Evolutionary conservation across 2,329 filamentous ascomycete species (phyloP), one percentile per base, ranked within the genome.

Genomic region (Cladophialophora bantiana): DNA sequence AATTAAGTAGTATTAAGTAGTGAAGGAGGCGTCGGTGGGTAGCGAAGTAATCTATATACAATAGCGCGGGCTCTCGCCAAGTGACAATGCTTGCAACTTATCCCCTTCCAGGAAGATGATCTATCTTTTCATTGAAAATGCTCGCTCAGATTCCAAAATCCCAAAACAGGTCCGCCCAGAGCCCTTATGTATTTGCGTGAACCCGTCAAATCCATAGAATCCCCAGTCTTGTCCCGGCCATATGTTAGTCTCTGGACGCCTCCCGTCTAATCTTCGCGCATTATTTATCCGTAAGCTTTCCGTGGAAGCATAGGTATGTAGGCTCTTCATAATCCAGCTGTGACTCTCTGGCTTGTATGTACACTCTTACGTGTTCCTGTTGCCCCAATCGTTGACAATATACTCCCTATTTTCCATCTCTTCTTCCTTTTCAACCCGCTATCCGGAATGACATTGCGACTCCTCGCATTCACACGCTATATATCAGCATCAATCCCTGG

Each of bases 401-500:
- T 36, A 35, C 53, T 10, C 53, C 31, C 2, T 55, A n/a, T 55
- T 10, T 10, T 34, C 31, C 31, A 36, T 34, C 53, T 36, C 35
- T 55, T 35, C 53, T 35, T 35, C 15, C 31, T 55, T 10, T 7
- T 26, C 53, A 35, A 7, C 6, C 53, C 10, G 15, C 20, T 35
- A 15, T 26, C 26, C 9, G 9, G 31, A 3, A n/a, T 26, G n/a
- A 18, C 31, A 35, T 55, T 34, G 34, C 55, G 31, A 15, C 35
- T 42, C 34, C 36, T 26, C 36, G 13, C 36, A n/a, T 38, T 42
- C 35, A 38, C 15, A 10, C 38, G 35, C 40, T 40, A 58, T 7
- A 15, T 32, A 20, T 36, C 52, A 31, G 40, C 65, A 38, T 68
- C 67, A 18, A 68, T 52, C 26, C 63, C 67, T 10, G 59, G 55